phyloP scores from a whole-genome alignment of 176 grass and related monocot species.

The Paspalum vaginatum region DNA sequence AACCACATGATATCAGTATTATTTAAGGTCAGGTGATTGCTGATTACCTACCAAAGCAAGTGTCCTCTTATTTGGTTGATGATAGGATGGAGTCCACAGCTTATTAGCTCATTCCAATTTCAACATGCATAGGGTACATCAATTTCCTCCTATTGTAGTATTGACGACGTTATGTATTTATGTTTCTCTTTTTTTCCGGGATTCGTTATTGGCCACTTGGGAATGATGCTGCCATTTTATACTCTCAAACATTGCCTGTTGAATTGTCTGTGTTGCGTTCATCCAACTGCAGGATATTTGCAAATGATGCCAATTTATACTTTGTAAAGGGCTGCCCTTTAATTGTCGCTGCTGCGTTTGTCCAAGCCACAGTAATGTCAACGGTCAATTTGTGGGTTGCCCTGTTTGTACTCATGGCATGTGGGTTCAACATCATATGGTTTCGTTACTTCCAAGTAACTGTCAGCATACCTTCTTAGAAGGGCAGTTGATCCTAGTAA shows the following conservation, averaged over 20 bases:
- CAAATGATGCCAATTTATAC: constrained; percentile 1
- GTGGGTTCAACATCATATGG: not conserved
- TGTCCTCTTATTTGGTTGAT: constrained; percentile 17
- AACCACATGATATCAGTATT: not conserved
- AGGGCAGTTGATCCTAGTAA: not conserved
- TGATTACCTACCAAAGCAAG: constrained; percentile 41
- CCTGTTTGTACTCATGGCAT: not conserved
- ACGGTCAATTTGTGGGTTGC: not conserved
- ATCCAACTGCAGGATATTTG: not conserved
- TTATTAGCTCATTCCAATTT: constrained; percentile 20
- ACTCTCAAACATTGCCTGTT: not conserved
- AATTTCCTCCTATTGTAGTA: not conserved
- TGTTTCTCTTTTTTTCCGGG: not conserved
- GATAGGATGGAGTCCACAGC: constrained; percentile 2
- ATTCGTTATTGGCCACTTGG: not conserved
- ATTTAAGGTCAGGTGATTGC: constrained; percentile 35
- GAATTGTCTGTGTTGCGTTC: constrained; percentile 17
- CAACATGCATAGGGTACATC: not conserved
- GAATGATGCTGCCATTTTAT: constrained; percentile 13
- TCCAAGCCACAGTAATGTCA: not conserved
- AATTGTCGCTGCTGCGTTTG: constrained; percentile 3
- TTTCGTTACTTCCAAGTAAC: too few relatives aligned
- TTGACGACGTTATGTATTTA: not conserved
- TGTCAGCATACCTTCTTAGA: not conserved
- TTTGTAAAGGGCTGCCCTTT: constrained; percentile 6